phyloP scores from a whole-genome alignment of 148 eudicot genomes.

The Persicaria maculosa region DNA sequence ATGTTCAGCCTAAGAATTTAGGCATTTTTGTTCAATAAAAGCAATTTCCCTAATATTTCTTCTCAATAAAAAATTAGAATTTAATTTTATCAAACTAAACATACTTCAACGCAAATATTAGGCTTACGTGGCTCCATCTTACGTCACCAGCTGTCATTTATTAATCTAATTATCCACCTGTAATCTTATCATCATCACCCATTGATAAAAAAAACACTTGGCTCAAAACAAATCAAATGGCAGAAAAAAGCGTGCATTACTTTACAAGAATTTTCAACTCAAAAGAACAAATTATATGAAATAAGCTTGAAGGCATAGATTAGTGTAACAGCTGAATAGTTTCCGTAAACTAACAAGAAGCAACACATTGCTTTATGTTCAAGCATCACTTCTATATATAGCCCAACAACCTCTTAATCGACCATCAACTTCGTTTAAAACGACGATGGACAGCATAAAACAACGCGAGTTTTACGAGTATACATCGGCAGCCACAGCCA shows the following conservation, averaged over 20 bases:
- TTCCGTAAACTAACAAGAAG: neutral
- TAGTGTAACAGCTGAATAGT: neutral
- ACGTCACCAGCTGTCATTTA: neutral
- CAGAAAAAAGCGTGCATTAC: neutral
- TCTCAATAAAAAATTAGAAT: too few relatives aligned
- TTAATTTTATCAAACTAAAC: too few relatives aligned
- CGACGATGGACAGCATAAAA: constrained; percentile 4
- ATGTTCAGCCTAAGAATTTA: too few relatives aligned
- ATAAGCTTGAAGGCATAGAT: neutral
- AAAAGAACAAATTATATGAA: neutral
- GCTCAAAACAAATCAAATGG: neutral
- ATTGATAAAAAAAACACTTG: too few relatives aligned
- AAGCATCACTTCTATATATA: neutral
- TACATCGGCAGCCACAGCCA: neutral
- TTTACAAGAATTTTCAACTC: neutral
- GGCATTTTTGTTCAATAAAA: too few relatives aligned
- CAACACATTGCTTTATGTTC: neutral
- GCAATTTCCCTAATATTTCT: too few relatives aligned
- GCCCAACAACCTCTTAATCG: neutral
- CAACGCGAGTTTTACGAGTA: neutral
- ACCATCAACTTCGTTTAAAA: neutral
- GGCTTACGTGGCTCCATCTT: neutral
- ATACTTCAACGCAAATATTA: neutral
- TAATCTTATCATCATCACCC: neutral
- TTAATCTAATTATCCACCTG: neutral